phyloP scores from a whole-genome alignment of 2,329 filamentous ascomycete genomes.

The Talaromyces marneffei region DNA sequence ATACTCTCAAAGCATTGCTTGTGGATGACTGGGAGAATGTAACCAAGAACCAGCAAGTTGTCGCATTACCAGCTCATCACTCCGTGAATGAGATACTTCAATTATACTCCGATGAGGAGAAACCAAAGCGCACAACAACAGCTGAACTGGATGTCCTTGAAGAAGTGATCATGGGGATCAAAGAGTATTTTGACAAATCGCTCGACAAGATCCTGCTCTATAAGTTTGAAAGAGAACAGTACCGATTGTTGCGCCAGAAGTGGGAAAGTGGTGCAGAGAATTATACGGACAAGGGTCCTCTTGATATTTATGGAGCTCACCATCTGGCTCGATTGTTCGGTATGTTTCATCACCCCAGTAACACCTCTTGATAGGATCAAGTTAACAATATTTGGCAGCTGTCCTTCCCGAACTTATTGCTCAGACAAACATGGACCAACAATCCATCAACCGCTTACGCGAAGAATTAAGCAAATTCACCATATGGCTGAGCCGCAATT shows the following conservation, averaged over 20 bases:
- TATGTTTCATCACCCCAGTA: slow-evolving; percentile 43
- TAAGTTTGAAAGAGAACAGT: slow-evolving; percentile 87
- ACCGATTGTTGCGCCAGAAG: slow-evolving; percentile 66
- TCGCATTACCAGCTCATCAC: slow-evolving; percentile 71
- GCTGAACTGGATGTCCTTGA: slow-evolving; percentile 79
- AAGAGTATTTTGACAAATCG: slow-evolving; percentile 89
- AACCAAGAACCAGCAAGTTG: slow-evolving; percentile 87
- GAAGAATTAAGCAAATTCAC: slow-evolving; percentile 86
- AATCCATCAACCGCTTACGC: slow-evolving; percentile 79
- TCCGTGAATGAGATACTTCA: slow-evolving; percentile 73
- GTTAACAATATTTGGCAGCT: slow-evolving; percentile 39
- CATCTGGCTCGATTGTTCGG: slow-evolving; percentile 84
- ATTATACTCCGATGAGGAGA: slow-evolving; percentile 70
- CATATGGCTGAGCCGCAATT: slow-evolving; percentile 74
- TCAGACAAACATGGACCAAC: slow-evolving; percentile 96
- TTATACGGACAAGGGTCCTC: slow-evolving; percentile 63
- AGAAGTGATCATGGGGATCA: slow-evolving; percentile 78
- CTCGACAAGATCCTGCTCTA: slow-evolving; percentile 87
- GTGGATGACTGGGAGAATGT: slow-evolving; percentile 99
- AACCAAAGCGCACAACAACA: slow-evolving; percentile 55
- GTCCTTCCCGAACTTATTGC: slow-evolving; percentile 73
- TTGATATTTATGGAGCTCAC: slow-evolving; percentile 87
- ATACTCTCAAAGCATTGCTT: slow-evolving; percentile 82
- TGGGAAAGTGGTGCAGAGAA: slow-evolving; percentile 60
- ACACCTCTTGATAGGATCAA: slow-evolving; percentile 51